Evolutionary conservation across 306 rosid genomes (phyloP).

Genomic region (Prunus dulcis): DNA sequence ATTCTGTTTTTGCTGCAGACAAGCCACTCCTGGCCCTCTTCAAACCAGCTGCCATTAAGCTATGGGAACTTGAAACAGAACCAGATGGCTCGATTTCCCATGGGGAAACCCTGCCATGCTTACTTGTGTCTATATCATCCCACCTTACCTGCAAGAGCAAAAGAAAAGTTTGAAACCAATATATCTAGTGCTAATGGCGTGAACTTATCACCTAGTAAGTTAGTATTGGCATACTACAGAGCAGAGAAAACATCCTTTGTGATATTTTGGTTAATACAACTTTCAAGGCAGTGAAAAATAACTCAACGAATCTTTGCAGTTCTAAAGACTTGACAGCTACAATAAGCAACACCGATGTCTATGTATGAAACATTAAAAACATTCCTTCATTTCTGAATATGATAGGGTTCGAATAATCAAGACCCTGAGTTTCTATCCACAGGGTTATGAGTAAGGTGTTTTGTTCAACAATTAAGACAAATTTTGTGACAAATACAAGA

Average conservation of each 20-base stretch:
- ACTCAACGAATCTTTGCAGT: background rate
- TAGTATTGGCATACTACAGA: background rate
- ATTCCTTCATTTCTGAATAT: too few species aligned
- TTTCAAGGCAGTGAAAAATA: background rate
- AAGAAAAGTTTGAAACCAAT: background rate
- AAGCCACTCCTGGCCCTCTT: constrained; percentile 80
- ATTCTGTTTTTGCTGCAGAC: constrained; percentile 54
- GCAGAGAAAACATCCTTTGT: background rate
- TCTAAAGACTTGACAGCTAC: too few species aligned
- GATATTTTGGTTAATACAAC: background rate
- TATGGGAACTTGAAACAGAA: constrained; percentile 53
- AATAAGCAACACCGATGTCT: too few species aligned
- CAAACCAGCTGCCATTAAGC: constrained; percentile 64
- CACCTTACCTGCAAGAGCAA: constrained; percentile 73
- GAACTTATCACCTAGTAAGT: background rate
- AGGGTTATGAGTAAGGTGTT: background rate
- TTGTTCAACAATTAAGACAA: background rate
- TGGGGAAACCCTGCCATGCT: constrained; percentile 92
- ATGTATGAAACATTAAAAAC: too few species aligned
- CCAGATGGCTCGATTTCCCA: constrained; percentile 96
- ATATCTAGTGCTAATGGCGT: background rate
- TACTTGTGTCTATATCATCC: constrained; percentile 69
- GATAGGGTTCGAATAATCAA: too few species aligned
- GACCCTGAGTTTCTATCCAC: background rate
- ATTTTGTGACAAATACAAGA: background rate